phyloP scores from a whole-genome alignment of 2,329 filamentous ascomycete species.

The Fusarium hainanense region DNA sequence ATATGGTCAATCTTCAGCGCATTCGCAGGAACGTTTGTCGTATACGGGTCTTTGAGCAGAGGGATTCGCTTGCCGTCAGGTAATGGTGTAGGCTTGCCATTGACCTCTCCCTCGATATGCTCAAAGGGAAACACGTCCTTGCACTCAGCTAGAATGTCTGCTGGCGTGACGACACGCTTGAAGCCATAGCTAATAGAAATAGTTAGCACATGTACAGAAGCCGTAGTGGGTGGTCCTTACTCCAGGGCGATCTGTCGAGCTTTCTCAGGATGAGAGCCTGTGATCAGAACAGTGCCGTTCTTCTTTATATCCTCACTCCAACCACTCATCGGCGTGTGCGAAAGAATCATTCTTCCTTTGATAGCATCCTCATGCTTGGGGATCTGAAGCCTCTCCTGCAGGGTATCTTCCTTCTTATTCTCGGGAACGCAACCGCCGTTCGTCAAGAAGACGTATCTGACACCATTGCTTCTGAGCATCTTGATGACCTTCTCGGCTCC shows the following conservation, averaged over 20 bases:
- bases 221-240: constrained; percentile 49
- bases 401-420: constrained; percentile 51
- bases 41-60: constrained; percentile 48
- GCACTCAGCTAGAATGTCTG: constrained; percentile 80
- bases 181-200: constrained; percentile 71
- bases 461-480: constrained; percentile 77
- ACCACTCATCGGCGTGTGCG: constrained; percentile 86
- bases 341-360: constrained; percentile 69
- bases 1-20: constrained; percentile 86
- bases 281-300: constrained; percentile 73
- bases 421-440: constrained; percentile 94
- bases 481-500: constrained; percentile 79
- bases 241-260: constrained; percentile 79
- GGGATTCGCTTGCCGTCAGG: constrained; percentile 51
- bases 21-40: constrained; percentile 51
- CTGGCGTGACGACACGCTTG: constrained; percentile 83
- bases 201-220: not conserved
- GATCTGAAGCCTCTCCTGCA: constrained; percentile 50
- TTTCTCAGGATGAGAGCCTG: constrained; percentile 73
- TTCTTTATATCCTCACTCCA: constrained; percentile 56
- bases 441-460: constrained; percentile 94
- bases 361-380: constrained; percentile 50
- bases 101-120: constrained; percentile 47
- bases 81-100: constrained; percentile 45
- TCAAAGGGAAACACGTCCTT: constrained; percentile 88